phyloP scores from a whole-genome alignment of 257 asterid genomes.

The Cinchona pubescens region DNA sequence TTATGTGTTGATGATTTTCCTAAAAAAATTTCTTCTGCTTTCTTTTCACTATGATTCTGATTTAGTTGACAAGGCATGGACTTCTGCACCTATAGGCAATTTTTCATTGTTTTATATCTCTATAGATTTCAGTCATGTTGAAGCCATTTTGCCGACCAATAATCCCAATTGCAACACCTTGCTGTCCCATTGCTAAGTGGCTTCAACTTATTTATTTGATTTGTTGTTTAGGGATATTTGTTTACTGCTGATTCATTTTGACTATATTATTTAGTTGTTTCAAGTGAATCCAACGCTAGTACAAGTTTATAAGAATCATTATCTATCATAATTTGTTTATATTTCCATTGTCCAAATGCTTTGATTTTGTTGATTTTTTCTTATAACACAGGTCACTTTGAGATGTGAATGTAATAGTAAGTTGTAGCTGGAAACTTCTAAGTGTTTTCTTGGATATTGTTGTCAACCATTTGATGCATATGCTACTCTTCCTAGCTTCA shows the following conservation, averaged over 20 bases:
- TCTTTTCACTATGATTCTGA: conserved; percentile 19
- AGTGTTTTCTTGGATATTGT: neutral
- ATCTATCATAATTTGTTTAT: neutral
- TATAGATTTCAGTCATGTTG: conserved; percentile 24
- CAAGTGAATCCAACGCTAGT: neutral
- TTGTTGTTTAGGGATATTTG: neutral
- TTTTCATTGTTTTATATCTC: conserved; percentile 32
- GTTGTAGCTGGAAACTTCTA: neutral
- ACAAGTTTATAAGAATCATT: neutral
- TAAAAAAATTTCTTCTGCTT: neutral
- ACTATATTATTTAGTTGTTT: neutral
- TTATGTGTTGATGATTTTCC: conserved; percentile 25
- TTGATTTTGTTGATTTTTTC: neutral
- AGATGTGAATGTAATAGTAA: neutral
- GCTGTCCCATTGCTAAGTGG: neutral
- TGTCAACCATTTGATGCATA: neutral
- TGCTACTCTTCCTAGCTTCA: neutral
- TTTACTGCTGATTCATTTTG: neutral
- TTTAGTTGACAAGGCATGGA: conserved; percentile 33
- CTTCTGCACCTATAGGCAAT: conserved; percentile 46
- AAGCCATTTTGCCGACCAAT: conserved; percentile 18
- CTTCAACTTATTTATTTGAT: conserved; percentile 1
- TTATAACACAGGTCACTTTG: neutral
- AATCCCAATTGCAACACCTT: neutral
- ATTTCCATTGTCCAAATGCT: neutral